Base-by-base conservation (phyloP, 768 basidiomycete genomes). In the Flagelloscypha sp. region DNA sequence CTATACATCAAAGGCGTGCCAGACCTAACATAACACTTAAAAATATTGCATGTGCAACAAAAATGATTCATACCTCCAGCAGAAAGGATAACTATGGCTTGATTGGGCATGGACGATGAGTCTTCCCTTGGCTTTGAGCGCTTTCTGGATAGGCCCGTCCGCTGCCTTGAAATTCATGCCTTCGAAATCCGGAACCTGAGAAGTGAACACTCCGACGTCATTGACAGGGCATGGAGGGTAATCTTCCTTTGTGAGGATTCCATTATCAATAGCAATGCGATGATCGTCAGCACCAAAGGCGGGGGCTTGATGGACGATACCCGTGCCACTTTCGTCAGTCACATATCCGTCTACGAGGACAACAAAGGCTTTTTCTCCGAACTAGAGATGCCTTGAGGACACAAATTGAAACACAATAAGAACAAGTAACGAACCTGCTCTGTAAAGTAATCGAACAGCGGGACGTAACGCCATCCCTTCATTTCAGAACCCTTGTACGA, bases 251-350 rank as follows among this genome's bases (percentile, higher is more conserved):
- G 68, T 68, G n/a, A 98, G 56, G 35, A 97, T 74, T 13, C 83
- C 86, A 49, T 94, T 73, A 3, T 77, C 76, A 41, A 94, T 70
- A 18, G 86, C 83, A 48, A 99, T 76, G 35, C 95, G 85, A 58
- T 97, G 88, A 72, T 99, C 95, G 49, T 99, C 95, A 56, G 98
- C 94, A 65, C 95, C 95, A 51, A 95, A 98, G 0, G 84, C 93
- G 2, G 95, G 95, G 2, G 95, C 90, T 62, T 99, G 95, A 56
- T 99, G 95, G 20, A 99, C 95, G 50, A 98, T 93, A 49, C 95
- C 95, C 19, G 95, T 99, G 52, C 95, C 95, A 41, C 90, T 86
- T 11, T 77, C 72, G 47, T 82, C 84, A 3, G 89, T 94, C 31
- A 99, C 94, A 55, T 99, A 99, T 0, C 80, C 81, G 51, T 99